These are phyloP conservation scores for Dacryopinax primogenitus DNA, from an alignment of 768 basidiomycete genomes.

Conservation along the genomic window DNA sequence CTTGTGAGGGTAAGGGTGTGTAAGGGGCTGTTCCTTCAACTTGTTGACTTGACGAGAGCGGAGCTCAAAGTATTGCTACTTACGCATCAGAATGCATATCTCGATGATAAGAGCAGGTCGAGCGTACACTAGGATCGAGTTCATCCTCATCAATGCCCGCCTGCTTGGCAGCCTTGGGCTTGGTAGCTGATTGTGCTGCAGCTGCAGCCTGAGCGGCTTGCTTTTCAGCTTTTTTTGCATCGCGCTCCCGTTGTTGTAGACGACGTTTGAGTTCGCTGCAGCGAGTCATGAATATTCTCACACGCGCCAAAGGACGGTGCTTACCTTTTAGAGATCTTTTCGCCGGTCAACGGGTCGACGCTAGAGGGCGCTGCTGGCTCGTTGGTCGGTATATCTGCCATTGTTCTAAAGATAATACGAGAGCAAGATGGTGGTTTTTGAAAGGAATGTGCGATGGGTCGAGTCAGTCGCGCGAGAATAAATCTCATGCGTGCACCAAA, in stretches of 20 bases:
- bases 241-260: slow-evolving; percentile 63
- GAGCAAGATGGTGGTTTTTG: background rate
- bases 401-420: background rate
- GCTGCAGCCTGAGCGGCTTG: slow-evolving; percentile 40
- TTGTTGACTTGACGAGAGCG: slow-evolving; percentile 78
- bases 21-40: slow-evolving; percentile 69
- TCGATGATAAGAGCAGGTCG: slow-evolving; percentile 16
- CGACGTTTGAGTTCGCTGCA: slow-evolving; percentile 86
- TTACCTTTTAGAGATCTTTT: slow-evolving; percentile 93
- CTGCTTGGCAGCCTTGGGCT: slow-evolving; percentile 31
- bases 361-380: background rate
- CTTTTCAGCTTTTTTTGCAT: slow-evolving; percentile 66
- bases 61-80: slow-evolving; percentile 91
- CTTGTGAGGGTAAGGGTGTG: slow-evolving; percentile 99
- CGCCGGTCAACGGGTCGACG: slow-evolving; percentile 73
- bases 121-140: slow-evolving; percentile 74
- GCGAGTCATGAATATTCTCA: slow-evolving; percentile 19
- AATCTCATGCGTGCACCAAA: background rate
- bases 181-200: slow-evolving; percentile 32
- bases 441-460: background rate
- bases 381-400: background rate
- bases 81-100: background rate
- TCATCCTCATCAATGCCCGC: slow-evolving; percentile 52
- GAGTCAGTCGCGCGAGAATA: background rate
- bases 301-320: slow-evolving; percentile 23